Base-by-base conservation (phyloP, 176 grass and related monocot genomes). In the Saccharum officinarum region DNA sequence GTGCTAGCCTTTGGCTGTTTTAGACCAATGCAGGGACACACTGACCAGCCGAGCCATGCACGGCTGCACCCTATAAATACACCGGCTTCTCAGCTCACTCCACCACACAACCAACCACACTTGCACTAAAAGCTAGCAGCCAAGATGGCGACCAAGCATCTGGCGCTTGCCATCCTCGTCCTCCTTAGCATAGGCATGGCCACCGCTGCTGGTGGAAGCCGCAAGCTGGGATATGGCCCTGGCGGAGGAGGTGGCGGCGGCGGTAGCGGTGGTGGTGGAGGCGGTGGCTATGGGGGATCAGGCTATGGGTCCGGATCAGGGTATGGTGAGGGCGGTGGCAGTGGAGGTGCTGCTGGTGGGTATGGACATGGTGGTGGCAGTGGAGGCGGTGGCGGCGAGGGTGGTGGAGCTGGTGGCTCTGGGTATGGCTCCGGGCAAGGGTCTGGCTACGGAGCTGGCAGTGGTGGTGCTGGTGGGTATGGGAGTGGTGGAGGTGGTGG, bases 91-190 rank as follows among this genome's bases (percentile, higher is more conserved):
- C 54, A 42, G 14, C 74, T 61, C 76, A 23, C 69, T 79, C 68
- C 61, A 80, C 78, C 28, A 17, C 66, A 73, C 33, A 81, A 82
- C 79, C 44, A 81, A 7, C 64, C 55, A 69, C 78, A 80, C 38
- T 68, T 20, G 22, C 31, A 76, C 71, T 11, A 13, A 76, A 52
- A 23, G 47, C 62, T 36, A 8, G 2, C 30, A 33, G 78, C 54
- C 65, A 83, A 88, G 80, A 90, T 90, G 88, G 83, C 78, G 18
- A 72, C 78, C 25, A 82, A 77, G 66, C 88, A 82, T 86, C 61
- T 90, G 33, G 78, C 72, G 7, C 42, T 86, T 82, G 72, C 66
- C 72, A 55, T 90, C 79, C 78, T 90, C 70, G 83, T 90, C 6
- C 88, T 90, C 54, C 54, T 90, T 77, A 82, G 78, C 66, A 15